Base-by-base conservation (phyloP, 1,284 basidiomycete genomes). In the Pterulicium gracile region DNA sequence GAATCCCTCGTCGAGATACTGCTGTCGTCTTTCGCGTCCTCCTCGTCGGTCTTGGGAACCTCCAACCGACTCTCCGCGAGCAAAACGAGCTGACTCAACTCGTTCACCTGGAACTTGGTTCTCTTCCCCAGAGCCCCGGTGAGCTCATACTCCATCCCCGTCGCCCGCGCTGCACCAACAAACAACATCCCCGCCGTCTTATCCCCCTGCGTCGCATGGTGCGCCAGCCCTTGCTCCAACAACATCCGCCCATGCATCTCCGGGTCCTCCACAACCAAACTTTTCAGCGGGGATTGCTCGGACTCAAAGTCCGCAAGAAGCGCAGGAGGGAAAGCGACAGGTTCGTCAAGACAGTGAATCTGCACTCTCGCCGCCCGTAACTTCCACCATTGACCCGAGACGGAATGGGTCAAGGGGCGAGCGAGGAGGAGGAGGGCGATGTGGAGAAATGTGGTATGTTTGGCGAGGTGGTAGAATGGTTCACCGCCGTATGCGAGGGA, bases 51-150 rank as follows among this genome's bases (percentile, higher is more conserved):
- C 7, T 41, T 19, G 35, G 64, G 66, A n/a, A 73, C 69, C 13
- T 73, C 63, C 23, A 72, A 61, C 49, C 77, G 75, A 50, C 88
- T 92, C 64, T 92, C 81, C 23, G 96, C 95, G 7, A 98, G 75
- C n/a, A 99, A 71, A 24, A 98, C 85, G 40, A 99, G 79, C 65
- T 98, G 95, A 47, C 83, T 89, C 50, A 88, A 70, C 42, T 91
- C 88, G 46, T 70, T 77, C 52, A 86, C 72, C 63, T 98, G 96
- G 64, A 88, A 99, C 63, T 92, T 97, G 13, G 96, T 99, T 50
- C 89, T 76, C 66, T 88, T 94, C 19, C 96, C 96, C 48, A 95
- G 68, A 4, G 93, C 91, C 12, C 96, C 96, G 0, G 90, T 93
- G 50, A 98, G 72, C 64, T 94, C 88, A 62, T 92, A 98, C 60